These are phyloP conservation scores for Corymbia calophylla DNA, from an alignment of 441 rosid species.

Conservation along the genomic window DNA sequence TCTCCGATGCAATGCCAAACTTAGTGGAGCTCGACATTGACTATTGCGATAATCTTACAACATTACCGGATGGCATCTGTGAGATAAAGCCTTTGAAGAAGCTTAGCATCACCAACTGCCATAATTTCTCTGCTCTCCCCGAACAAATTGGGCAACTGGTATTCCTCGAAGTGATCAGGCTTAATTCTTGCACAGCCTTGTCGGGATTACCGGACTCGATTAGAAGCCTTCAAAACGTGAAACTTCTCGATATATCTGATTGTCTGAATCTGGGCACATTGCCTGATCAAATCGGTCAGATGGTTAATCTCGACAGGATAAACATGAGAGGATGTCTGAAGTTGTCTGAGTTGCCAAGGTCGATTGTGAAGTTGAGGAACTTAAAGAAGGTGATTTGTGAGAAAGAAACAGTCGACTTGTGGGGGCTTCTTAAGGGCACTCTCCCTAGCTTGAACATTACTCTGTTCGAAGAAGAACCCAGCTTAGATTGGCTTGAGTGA, in stretches of 20 bases:
- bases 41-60: constrained; percentile 45
- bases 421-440: constrained; percentile 16
- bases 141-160: constrained; percentile 21
- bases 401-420: constrained; percentile 17
- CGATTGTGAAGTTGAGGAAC: constrained; percentile 23
- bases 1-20: constrained; percentile 27
- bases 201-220: constrained; percentile 32
- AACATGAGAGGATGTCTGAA: constrained; percentile 34
- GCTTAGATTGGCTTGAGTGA: constrained; percentile 23
- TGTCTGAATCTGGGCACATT: constrained; percentile 28
- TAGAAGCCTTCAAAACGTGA: constrained; percentile 20
- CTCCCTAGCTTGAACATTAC: constrained; percentile 12
- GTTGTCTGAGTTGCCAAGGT: constrained; percentile 14
- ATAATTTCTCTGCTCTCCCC: constrained; percentile 32
- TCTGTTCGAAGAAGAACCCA: constrained; percentile 19
- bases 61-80: constrained; percentile 33
- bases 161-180: constrained; percentile 6
- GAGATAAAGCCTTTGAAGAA: constrained; percentile 24
- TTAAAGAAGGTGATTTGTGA: constrained; percentile 39
- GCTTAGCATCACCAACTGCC: constrained; percentile 63
- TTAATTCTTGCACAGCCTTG: constrained; percentile 44
- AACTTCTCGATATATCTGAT: constrained; percentile 40
- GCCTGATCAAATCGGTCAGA: constrained; percentile 34
- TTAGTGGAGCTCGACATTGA: constrained; percentile 56
- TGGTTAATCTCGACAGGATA: constrained; percentile 26